Percentiles rank a stretch among this genome's conserved stretches.
These are phyloP conservation scores for Blastomyces gilchristii DNA, from an alignment of 2,329 filamentous ascomycete genomes.

Conservation along the genomic window DNA sequence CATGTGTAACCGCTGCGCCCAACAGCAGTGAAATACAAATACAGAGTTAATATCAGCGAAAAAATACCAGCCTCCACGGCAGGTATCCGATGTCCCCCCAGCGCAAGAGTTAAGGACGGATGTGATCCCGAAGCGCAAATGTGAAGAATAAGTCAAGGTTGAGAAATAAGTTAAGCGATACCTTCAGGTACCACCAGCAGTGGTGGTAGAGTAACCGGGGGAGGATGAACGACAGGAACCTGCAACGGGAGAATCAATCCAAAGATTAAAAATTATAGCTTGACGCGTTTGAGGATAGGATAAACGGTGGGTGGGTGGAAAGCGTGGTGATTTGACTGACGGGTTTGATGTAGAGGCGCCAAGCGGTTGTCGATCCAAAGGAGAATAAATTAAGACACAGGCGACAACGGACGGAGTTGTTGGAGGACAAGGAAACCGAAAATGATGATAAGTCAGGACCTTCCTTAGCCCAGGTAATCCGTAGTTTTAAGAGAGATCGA, in stretches of 20 bases:
- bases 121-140: background rate
- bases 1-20: constrained; percentile 26
- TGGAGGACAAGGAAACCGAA: background rate
- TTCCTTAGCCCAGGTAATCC: background rate
- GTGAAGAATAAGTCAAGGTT: background rate
- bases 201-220: background rate
- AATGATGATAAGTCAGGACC: background rate
- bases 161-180: background rate
- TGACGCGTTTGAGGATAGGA: background rate
- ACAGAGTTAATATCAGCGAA: constrained; percentile 3
- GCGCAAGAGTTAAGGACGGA: background rate
- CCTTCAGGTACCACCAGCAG: background rate
- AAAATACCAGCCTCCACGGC: constrained; percentile 7
- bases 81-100: background rate
- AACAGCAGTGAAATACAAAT: constrained; percentile 3
- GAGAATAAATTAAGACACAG: background rate
- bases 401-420: background rate
- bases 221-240: background rate
- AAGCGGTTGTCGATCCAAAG: background rate
- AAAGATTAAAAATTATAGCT: background rate
- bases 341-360: background rate
- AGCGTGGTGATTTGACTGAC: background rate
- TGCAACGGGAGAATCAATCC: background rate
- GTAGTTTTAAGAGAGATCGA: background rate
- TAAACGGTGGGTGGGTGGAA: too few relatives aligned